phyloP scores from a whole-genome alignment of 176 grass and related monocot species.

The Raddia distichophylla region DNA sequence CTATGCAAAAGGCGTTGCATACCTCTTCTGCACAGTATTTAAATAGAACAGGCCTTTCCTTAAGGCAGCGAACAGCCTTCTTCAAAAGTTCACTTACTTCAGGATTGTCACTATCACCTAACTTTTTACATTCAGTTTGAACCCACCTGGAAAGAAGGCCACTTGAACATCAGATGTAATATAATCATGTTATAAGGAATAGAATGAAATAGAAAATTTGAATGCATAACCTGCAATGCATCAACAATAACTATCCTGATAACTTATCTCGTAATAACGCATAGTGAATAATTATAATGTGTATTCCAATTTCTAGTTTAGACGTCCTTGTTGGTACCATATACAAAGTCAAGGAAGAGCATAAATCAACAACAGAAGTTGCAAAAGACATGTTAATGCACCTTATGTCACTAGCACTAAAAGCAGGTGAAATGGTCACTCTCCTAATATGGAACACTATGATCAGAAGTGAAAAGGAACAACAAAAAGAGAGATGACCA shows the following conservation, averaged over 20 bases:
- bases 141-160: conserved; percentile 67
- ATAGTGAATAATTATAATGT: conserved; percentile 5
- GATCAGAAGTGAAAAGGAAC: conserved; percentile 17
- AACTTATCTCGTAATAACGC: conserved; percentile 6
- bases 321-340: background rate
- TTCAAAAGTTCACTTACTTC: conserved; percentile 93
- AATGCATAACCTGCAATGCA: background rate
- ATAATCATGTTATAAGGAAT: conserved; percentile 18
- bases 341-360: conserved; percentile 13
- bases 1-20: background rate
- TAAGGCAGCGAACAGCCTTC: conserved; percentile 81
- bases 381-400: background rate
- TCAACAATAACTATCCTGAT: background rate
- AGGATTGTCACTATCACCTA: conserved; percentile 95
- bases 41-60: conserved; percentile 94
- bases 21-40: conserved; percentile 99
- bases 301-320: conserved; percentile 2
- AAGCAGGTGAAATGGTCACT: background rate
- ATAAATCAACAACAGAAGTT: conserved; percentile 21
- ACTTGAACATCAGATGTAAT: conserved; percentile 21
- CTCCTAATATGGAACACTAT: background rate
- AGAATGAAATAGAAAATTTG: conserved; percentile 1
- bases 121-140: conserved; percentile 95
- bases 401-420: conserved; percentile 21
- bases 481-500: background rate